Conservation (phyloP, 306 rosid species). For the Astragalus membranaceus region DNA sequence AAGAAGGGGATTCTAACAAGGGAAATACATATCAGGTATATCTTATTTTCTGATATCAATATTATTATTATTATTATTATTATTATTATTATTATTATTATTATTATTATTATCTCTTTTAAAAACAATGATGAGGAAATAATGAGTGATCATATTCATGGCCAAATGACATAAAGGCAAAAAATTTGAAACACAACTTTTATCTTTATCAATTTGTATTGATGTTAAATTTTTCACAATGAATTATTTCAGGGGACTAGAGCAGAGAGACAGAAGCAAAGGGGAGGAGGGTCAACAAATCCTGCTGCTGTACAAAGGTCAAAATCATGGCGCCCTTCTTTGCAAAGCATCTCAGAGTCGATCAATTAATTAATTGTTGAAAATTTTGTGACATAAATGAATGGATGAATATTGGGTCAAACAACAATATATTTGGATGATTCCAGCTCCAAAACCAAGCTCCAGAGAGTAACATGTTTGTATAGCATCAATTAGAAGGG, state of each 20-base stretch:
- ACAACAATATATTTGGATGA: constrained; percentile 18
- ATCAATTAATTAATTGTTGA: constrained; percentile 39
- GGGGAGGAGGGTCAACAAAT: constrained; percentile 38
- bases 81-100: no score
- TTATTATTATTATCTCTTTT: no score
- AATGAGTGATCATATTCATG: no score
- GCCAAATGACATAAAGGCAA: neutral
- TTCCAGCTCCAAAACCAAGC: constrained; percentile 40
- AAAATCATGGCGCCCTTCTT: constrained; percentile 86
- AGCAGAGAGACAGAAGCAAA: constrained; percentile 49
- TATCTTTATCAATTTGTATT: neutral
- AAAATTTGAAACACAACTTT: neutral
- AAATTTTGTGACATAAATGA: constrained; percentile 1
- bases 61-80: neutral
- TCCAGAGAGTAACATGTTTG: constrained; percentile 36
- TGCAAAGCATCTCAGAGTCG: constrained; percentile 87
- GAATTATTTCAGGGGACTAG: constrained; percentile 52
- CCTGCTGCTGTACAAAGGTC: constrained; percentile 44
- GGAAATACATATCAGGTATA: constrained; percentile 45
- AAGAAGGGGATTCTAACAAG: constrained; percentile 26
- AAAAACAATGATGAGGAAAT: no score
- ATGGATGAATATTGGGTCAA: constrained; percentile 8
- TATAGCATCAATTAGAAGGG: constrained; percentile 34
- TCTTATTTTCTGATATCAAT: constrained; percentile 12
- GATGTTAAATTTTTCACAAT: neutral